phyloP scores from a whole-genome alignment of 2,329 filamentous ascomycete species.

The Cephalotrichum gorgonifer region DNA sequence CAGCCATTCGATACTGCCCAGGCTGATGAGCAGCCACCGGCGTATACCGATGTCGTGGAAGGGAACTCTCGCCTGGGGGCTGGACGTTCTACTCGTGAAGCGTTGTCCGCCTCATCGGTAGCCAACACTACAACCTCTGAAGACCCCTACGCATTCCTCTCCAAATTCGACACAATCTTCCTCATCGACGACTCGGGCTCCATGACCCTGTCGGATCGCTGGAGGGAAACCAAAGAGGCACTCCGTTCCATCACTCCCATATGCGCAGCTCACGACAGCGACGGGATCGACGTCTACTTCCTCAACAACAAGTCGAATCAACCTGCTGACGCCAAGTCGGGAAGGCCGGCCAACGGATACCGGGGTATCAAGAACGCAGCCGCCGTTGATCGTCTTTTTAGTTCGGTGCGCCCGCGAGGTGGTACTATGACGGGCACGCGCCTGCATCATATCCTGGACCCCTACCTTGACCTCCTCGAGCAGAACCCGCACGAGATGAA shows the following conservation, averaged over 20 bases:
- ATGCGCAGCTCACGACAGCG: constrained; percentile 66
- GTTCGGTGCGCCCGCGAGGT: constrained; percentile 50
- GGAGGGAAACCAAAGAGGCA: constrained; percentile 63
- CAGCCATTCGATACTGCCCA: not conserved
- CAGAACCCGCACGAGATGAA: constrained; percentile 26
- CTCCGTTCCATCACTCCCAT: constrained; percentile 69
- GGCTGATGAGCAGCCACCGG: constrained; percentile 5
- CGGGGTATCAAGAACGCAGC: constrained; percentile 48
- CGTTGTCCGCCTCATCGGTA: constrained; percentile 7
- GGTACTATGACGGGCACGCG: constrained; percentile 66
- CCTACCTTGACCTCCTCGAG: constrained; percentile 47
- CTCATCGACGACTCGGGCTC: constrained; percentile 86
- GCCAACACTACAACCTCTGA: constrained; percentile 34
- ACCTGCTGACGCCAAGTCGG: constrained; percentile 17
- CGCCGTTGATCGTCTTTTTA: constrained; percentile 60
- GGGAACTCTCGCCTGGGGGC: not conserved
- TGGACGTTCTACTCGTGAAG: not conserved
- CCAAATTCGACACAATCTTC: constrained; percentile 76
- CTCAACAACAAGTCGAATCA: constrained; percentile 54
- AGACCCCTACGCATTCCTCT: constrained; percentile 66
- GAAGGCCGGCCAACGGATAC: constrained; percentile 43
- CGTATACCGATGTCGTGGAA: constrained; percentile 4
- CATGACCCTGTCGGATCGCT: constrained; percentile 63
- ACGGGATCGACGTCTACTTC: constrained; percentile 89
- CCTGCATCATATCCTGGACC: constrained; percentile 59